Base-by-base conservation (phyloP, 2,329 filamentous ascomycete genomes). In the Emergomyces orientalis region DNA sequence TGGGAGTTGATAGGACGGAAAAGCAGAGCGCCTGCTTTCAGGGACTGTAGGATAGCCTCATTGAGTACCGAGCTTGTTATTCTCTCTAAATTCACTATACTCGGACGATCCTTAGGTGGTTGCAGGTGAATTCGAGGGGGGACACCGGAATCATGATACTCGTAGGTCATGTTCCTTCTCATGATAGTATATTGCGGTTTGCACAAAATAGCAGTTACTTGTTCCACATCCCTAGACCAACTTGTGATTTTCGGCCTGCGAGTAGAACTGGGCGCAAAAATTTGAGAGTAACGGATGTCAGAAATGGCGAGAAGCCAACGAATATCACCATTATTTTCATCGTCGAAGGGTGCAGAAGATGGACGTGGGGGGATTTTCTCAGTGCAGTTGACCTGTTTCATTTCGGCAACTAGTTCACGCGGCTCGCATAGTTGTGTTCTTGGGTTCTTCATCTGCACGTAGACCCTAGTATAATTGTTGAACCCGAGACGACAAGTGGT, bases 231-330 rank as follows among this genome's bases (percentile, higher is more conserved):
- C 37, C 32, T 43, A 27, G 56, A 27, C 56, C 56, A 59, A 14
- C 22, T 8, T 27, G 56, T 43, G 3, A 41, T 25, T 32, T 59
- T 59, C 37, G 30, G 56, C 11, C 11, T 7, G 5, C 5, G 34
- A 30, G 22, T 57, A 41, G 56, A 59, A 27, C 41, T 45, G 2
- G 56, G 56, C 3, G 32, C 19, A 59, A 59, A 27, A 27, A 8
- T 59, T 59, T 59, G 56, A 11, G 56, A 39, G 56, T 59, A 59
- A 27, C 37, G 56, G 9, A 59, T 37, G 41, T 59, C 56, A 22
- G 37, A 41, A 27, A 59, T 9, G 41, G 37, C 17, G 56, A 41
- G 37, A 43, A 59, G 27, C 56, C 56, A 39, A 45, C 56, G 56
- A 30, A 41, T 9, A 59, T 59, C 56, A 13, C 37, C 56, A 27